phyloP scores from a whole-genome alignment of 2,329 filamentous ascomycete genomes.

The Fusarium beomiforme region DNA sequence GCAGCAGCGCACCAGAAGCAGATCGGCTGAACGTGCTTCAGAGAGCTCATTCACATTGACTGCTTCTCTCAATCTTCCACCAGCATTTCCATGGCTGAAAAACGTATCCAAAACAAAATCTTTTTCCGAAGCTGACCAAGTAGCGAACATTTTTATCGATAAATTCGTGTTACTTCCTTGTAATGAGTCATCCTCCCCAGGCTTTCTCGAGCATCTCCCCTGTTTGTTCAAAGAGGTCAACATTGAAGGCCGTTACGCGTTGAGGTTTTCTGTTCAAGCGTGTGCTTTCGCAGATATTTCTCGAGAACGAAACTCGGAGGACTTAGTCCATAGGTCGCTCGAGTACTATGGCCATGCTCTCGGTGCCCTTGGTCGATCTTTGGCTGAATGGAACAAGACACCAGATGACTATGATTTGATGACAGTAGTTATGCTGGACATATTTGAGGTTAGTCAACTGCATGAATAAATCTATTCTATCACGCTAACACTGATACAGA shows the following conservation, averaged over 20 bases:
- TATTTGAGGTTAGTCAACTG: conserved; percentile 48
- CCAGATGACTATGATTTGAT: conserved; percentile 54
- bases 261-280: conserved; percentile 52
- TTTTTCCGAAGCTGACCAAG: conserved; percentile 40
- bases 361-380: conserved; percentile 45
- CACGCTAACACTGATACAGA: conserved; percentile 31
- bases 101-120: background rate
- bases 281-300: conserved; percentile 49
- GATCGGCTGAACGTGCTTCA: conserved; percentile 19
- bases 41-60: background rate
- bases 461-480: no score
- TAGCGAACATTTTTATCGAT: conserved; percentile 48
- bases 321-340: conserved; percentile 42
- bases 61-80: background rate
- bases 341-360: conserved; percentile 51
- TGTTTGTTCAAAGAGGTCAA: conserved; percentile 52
- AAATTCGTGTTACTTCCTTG: conserved; percentile 53
- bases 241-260: conserved; percentile 47
- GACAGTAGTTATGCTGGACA: conserved; percentile 52
- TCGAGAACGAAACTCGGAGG: conserved; percentile 32
- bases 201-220: conserved; percentile 53
- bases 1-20: conserved; percentile 19
- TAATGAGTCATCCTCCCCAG: conserved; percentile 48
- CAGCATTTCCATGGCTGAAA: conserved; percentile 42
- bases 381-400: conserved; percentile 44